phyloP scores from a whole-genome alignment of 129 eudicot species.

The Tagetes erecta region DNA sequence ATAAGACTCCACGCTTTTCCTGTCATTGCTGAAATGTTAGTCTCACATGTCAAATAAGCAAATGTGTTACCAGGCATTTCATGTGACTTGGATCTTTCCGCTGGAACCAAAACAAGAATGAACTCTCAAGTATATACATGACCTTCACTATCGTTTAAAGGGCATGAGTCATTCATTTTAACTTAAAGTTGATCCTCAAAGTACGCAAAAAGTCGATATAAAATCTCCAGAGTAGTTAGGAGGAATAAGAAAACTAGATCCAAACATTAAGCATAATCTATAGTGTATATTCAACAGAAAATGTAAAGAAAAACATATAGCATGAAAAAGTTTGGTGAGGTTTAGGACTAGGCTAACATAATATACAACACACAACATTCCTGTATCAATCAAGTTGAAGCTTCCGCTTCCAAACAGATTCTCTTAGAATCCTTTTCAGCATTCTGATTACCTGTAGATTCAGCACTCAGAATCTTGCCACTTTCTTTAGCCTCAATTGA shows the following conservation, averaged over 20 bases:
- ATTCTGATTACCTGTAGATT: conserved; percentile 33
- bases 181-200: background rate
- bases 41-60: too few relatives aligned
- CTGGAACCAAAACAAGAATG: too few relatives aligned
- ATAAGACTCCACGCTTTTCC: too few relatives aligned
- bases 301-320: conserved; percentile 23
- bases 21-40: too few relatives aligned
- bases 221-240: conserved; percentile 31
- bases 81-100: too few relatives aligned
- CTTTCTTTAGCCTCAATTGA: conserved; percentile 79
- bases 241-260: conserved; percentile 27
- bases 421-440: conserved; percentile 78
- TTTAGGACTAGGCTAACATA: conserved; percentile 35
- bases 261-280: conserved; percentile 27
- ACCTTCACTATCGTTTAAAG: too few relatives aligned
- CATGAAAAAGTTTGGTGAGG: conserved; percentile 44
- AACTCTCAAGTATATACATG: too few relatives aligned
- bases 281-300: conserved; percentile 23
- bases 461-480: conserved; percentile 27
- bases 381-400: conserved; percentile 43
- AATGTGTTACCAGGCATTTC: too few relatives aligned
- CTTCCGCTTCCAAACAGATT: conserved; percentile 70
- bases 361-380: conserved; percentile 29
- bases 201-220: background rate
- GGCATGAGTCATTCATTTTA: too few relatives aligned